Base-by-base conservation (phyloP, 345 rosid species). In the Heritiera littoralis region DNA sequence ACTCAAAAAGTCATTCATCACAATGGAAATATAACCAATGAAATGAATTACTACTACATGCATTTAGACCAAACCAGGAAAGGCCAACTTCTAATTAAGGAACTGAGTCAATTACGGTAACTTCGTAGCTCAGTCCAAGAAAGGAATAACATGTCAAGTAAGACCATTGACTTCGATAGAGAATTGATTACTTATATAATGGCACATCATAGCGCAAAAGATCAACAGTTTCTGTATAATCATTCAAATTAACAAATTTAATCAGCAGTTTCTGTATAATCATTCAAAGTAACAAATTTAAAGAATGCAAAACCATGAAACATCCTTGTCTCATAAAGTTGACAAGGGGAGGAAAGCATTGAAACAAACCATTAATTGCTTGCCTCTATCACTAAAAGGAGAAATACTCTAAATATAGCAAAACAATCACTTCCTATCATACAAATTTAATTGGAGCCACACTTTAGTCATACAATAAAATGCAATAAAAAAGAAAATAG, bases 301-400 rank as follows among this genome's bases (percentile, higher is more conserved):
- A 49, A 41, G 41, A 28, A 49, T 48, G 74, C 15, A 18, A 6
- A 67, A 41, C 43, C 3, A 38, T 40, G 45, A 68, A 20, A 20
- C 55, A 69, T 12, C 18, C n/a, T 70, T 12, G 30, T 70, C 56
- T 12, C 74, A 48, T 23, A 46, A 20, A 20, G 23, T 46, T 46
- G 55, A 69, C 17, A 69, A 65, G 32, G 17, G 54, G 54, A 68
- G 15, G 28, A 20, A 20, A 46, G 73, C 54, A n/a, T 20, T 68
- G 55, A 46, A 68, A 20, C 73, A 68, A 45, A 68, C 38, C 73
- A 68, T 68, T 11, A 68, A 68, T n/a, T 20, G 74, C 28, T 48
- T 13, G n/a, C 74, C 14, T 10, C 58, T 48, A 10, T 69, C 7
- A 14, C 10, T 12, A 46, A 46, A 43, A 69, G 48, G 56, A 69